phyloP scores from a whole-genome alignment of 345 rosid species.

The Citrus australasica region DNA sequence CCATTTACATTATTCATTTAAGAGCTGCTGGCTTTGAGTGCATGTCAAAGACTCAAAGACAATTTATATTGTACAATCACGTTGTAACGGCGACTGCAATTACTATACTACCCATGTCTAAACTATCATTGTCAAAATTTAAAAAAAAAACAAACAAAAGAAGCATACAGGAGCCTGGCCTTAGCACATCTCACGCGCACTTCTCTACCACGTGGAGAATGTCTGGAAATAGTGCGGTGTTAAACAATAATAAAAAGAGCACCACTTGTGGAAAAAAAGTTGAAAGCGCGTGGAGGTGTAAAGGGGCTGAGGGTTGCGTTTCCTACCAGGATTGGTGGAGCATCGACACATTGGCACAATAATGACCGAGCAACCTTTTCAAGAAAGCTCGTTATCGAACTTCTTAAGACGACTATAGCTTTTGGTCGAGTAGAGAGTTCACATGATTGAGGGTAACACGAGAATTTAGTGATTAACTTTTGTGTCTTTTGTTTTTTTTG shows the following conservation, averaged over 20 bases:
- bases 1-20: constrained; percentile 30
- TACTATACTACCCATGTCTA: constrained; percentile 19
- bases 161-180: neutral
- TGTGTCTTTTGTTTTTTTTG: neutral
- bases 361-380: constrained; percentile 12
- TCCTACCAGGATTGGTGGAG: neutral
- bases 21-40: constrained; percentile 17
- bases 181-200: constrained; percentile 2
- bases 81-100: constrained; percentile 5
- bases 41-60: neutral
- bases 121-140: neutral
- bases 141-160: too few relatives aligned
- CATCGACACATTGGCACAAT: neutral
- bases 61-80: constrained; percentile 20
- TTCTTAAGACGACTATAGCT: neutral
- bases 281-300: constrained; percentile 8
- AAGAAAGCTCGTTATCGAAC: neutral
- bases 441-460: constrained; percentile 35
- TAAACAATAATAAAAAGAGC: neutral
- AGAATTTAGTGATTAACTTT: constrained; percentile 20
- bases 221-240: neutral
- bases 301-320: neutral
- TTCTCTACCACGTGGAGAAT: neutral
- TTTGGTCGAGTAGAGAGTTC: constrained; percentile 15
- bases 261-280: too few relatives aligned